Conservation (phyloP, 2,329 filamentous ascomycete species). For the Aphanocladium album region DNA sequence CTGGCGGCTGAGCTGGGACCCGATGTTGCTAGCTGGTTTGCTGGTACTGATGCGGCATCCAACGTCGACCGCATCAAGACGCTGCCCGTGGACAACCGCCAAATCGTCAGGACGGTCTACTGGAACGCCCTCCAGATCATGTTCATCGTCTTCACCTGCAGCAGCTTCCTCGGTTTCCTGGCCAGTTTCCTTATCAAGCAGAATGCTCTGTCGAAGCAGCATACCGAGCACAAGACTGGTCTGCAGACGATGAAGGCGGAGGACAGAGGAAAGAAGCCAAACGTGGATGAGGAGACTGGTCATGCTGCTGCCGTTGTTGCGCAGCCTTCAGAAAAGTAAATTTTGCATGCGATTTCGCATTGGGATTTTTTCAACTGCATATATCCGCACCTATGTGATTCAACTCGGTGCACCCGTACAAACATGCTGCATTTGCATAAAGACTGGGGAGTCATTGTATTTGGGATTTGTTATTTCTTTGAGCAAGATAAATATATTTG, state of each 20-base stretch:
- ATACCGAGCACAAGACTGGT: slow-evolving; percentile 55
- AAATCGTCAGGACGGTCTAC: slow-evolving; percentile 41
- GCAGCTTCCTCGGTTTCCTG: slow-evolving; percentile 43
- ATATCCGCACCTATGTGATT: too few relatives aligned
- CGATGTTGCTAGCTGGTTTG: slow-evolving; percentile 45
- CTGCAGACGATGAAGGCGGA: slow-evolving; percentile 36
- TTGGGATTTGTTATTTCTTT: neutral
- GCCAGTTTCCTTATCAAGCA: slow-evolving; percentile 44
- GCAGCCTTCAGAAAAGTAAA: neutral
- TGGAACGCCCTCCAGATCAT: slow-evolving; percentile 48
- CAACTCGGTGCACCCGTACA: neutral
- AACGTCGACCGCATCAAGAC: slow-evolving; percentile 53
- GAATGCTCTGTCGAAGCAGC: slow-evolving; percentile 48
- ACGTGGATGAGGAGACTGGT: slow-evolving; percentile 4
- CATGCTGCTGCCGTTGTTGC: neutral
- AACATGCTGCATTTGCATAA: neutral
- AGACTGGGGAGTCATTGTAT: neutral
- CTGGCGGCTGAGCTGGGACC: slow-evolving; percentile 47
- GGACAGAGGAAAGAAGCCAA: slow-evolving; percentile 6
- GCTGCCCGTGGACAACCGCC: slow-evolving; percentile 42
- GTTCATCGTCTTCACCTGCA: slow-evolving; percentile 52
- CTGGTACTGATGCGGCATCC: slow-evolving; percentile 56
- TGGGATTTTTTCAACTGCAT: neutral
- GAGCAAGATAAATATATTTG: neutral
- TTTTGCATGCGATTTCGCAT: neutral